Evolutionary conservation across 164 flowering plant genomes (phyloP).

Genomic region (Warburgia ugandensis): DNA sequence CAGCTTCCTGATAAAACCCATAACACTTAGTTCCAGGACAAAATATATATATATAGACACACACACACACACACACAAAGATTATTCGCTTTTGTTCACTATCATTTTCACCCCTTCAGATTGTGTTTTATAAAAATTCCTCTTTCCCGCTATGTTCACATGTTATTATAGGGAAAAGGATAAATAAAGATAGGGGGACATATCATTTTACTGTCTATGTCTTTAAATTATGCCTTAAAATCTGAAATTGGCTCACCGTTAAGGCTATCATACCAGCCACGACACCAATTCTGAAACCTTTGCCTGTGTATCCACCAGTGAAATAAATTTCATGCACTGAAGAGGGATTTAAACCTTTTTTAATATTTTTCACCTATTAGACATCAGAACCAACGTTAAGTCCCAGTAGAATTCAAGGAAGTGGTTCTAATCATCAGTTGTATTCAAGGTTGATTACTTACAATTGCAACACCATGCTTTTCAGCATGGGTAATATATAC

Average conservation of each 20-base stretch:
- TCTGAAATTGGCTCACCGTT: slow-evolving; percentile 41
- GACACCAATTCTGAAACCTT: slow-evolving; percentile 65
- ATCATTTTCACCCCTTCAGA: too few relatives aligned
- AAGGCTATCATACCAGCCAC: slow-evolving; percentile 82
- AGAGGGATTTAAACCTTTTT: slow-evolving; percentile 66
- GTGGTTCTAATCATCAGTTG: background rate
- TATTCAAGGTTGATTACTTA: slow-evolving; percentile 26
- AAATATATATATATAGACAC: too few relatives aligned
- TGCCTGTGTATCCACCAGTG: slow-evolving; percentile 41
- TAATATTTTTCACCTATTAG: slow-evolving; percentile 59
- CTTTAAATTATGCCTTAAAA: too few relatives aligned
- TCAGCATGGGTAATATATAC: slow-evolving; percentile 83
- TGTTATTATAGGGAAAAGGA: too few relatives aligned
- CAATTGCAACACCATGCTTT: slow-evolving; percentile 73
- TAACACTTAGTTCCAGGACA: background rate
- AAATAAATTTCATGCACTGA: slow-evolving; percentile 58
- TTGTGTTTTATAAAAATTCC: too few relatives aligned
- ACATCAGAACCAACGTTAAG: slow-evolving; percentile 4
- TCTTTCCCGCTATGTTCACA: too few relatives aligned
- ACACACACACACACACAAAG: too few relatives aligned
- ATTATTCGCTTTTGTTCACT: too few relatives aligned
- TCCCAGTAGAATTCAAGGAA: too few relatives aligned
- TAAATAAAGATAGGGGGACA: too few relatives aligned
- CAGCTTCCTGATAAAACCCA: slow-evolving; percentile 61
- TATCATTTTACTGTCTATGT: too few relatives aligned